A percentile compares a stretch with the other conserved stretches of the same genome.
Evolutionary conservation across 1,284 basidiomycete genomes (phyloP).

Genomic region (Ustilago lituana): DNA sequence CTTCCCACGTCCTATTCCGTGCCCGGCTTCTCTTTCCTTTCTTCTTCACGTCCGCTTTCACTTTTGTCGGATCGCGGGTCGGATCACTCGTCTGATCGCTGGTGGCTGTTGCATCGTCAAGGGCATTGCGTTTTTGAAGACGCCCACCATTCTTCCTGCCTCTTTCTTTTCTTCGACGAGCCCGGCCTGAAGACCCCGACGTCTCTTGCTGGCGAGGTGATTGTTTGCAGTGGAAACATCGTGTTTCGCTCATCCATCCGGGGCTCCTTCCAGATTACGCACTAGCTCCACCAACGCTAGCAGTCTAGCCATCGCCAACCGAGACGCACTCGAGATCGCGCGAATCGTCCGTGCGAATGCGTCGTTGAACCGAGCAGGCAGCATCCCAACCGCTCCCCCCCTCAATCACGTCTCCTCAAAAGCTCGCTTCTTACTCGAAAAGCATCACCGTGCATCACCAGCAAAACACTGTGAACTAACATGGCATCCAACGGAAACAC

Average conservation of each 20-base stretch:
- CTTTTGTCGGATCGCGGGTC: constrained; percentile 9
- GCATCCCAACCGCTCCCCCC: too few species aligned
- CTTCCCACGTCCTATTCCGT: neutral
- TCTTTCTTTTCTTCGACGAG: neutral
- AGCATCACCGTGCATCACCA: too few species aligned
- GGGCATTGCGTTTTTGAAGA: constrained; percentile 2
- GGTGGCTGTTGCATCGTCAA: constrained; percentile 15
- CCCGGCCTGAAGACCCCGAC: neutral
- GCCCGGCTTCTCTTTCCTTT: neutral
- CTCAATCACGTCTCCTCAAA: too few species aligned
- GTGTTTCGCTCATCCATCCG: constrained; percentile 5
- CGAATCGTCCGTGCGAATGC: too few species aligned
- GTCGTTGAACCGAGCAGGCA: too few species aligned
- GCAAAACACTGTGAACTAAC: neutral
- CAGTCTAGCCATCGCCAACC: too few species aligned
- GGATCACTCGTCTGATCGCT: constrained; percentile 11
- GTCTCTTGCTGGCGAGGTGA: constrained; percentile 15
- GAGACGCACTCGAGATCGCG: too few species aligned
- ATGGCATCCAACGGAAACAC: constrained; percentile 39
- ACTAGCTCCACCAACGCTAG: too few species aligned
- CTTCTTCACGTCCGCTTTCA: neutral
- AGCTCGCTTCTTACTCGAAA: too few species aligned
- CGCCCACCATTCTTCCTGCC: neutral
- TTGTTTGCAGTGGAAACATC: neutral
- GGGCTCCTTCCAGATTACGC: too few species aligned